Evolutionary conservation across 225 moss, liverwort and hornwort genomes (phyloP).

Genomic region (Pseudisothecium myosuroides): DNA sequence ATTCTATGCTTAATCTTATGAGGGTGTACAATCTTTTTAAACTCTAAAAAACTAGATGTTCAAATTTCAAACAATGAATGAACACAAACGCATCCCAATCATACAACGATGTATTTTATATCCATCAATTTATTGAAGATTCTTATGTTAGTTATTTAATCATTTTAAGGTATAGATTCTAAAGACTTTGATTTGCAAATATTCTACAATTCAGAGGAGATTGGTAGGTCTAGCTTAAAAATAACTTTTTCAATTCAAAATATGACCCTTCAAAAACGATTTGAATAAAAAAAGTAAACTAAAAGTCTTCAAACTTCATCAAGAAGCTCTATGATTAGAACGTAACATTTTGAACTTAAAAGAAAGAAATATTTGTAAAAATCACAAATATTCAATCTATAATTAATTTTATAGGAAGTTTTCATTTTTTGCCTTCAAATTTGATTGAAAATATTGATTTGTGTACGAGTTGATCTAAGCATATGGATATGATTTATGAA

Average conservation of each 20-base stretch:
- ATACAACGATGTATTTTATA: background rate
- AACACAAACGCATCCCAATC: background rate
- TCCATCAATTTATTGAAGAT: background rate
- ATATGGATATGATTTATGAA: background rate
- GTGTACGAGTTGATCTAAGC: background rate
- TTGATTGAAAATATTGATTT: background rate
- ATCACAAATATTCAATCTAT: too few species aligned
- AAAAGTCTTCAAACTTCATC: too few species aligned
- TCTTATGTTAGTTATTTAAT: background rate
- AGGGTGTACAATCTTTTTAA: background rate
- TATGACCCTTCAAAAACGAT: background rate
- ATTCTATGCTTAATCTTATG: background rate
- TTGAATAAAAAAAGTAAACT: background rate
- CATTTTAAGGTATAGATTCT: accelerated
- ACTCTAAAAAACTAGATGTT: background rate
- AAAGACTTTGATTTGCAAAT: background rate
- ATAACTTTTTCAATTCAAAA: background rate
- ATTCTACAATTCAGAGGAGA: background rate
- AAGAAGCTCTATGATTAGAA: background rate
- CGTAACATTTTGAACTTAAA: background rate
- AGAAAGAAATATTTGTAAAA: too few species aligned
- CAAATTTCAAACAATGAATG: background rate
- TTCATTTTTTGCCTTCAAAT: background rate
- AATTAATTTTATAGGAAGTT: background rate
- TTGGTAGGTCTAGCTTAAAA: background rate